A percentile compares a stretch with the other conserved stretches of the same genome.
phyloP scores from a whole-genome alignment of 352 stramenopile genomes.

The Phytophthora brassicae region DNA sequence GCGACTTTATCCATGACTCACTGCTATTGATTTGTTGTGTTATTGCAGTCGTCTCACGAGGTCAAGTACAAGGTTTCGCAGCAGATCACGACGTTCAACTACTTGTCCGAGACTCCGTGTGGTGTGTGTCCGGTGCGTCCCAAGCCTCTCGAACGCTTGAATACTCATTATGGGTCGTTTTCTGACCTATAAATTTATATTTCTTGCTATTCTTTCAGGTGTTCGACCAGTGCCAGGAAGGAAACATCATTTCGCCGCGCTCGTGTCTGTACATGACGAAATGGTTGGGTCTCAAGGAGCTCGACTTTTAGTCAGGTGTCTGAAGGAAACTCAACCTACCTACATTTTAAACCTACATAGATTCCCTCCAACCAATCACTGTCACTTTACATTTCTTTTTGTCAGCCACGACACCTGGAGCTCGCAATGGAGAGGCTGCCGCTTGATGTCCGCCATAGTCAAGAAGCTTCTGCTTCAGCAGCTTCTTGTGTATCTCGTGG shows the following conservation, averaged over 20 bases:
- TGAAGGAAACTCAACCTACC: background rate
- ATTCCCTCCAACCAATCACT: constrained; percentile 25
- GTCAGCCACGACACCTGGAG: too few relatives aligned
- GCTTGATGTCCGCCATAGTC: constrained; percentile 10
- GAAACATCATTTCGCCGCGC: constrained; percentile 89
- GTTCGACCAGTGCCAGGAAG: constrained; percentile 90
- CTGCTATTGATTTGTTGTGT: background rate
- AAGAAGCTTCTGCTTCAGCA: background rate
- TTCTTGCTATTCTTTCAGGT: constrained; percentile 45
- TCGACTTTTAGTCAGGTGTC: constrained; percentile 81
- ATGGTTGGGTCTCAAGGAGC: constrained; percentile 89
- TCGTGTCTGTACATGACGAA: constrained; percentile 92
- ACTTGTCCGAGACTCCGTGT: constrained; percentile 88
- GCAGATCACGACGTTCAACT: constrained; percentile 87
- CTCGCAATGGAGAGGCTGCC: constrained; percentile 27
- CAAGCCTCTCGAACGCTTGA: background rate
- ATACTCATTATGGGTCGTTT: constrained; percentile 11
- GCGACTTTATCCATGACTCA: too few relatives aligned
- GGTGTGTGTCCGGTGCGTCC: constrained; percentile 82
- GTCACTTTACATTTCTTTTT: background rate
- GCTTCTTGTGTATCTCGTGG: constrained; percentile 19
- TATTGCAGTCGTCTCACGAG: constrained; percentile 61
- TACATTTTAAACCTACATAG: constrained; percentile 1
- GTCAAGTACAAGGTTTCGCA: constrained; percentile 89
- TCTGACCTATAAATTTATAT: constrained; percentile 6